Evolutionary conservation across 2,329 filamentous ascomycete species (phyloP).

Genomic region (Colletotrichum sp.): DNA sequence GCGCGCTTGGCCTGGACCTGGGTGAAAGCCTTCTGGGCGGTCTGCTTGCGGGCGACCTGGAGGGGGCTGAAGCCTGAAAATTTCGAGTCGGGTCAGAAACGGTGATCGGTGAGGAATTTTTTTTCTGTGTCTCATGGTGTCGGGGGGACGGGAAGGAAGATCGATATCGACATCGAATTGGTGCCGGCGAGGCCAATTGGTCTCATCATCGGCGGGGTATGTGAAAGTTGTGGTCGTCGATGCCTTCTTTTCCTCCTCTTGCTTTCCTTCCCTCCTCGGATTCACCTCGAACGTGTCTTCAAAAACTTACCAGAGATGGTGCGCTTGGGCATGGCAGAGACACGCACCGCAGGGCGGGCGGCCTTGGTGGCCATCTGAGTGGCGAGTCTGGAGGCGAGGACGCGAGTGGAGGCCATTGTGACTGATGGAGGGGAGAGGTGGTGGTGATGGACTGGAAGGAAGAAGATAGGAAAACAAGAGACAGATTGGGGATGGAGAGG

Average conservation of each 20-base stretch:
- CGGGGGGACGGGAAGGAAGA: background rate
- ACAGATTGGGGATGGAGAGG: slow-evolving; percentile 23
- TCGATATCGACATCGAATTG: slow-evolving; percentile 2
- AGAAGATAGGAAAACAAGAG: slow-evolving; percentile 24
- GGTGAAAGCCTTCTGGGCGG: slow-evolving; percentile 69
- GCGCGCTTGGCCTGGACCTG: slow-evolving; percentile 66
- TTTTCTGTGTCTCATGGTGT: background rate
- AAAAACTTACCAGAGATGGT: slow-evolving; percentile 72
- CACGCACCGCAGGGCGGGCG: slow-evolving; percentile 76
- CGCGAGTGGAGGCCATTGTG: slow-evolving; percentile 81
- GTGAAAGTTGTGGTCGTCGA: background rate
- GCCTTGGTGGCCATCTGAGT: slow-evolving; percentile 76
- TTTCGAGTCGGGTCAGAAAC: slow-evolving; percentile 35
- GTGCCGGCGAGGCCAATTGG: slow-evolving; percentile 34
- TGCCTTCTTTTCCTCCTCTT: slow-evolving; percentile 4
- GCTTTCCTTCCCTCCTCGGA: background rate
- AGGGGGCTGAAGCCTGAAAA: slow-evolving; percentile 63
- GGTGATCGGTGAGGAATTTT: background rate
- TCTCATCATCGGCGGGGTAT: slow-evolving; percentile 19
- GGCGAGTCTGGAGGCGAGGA: slow-evolving; percentile 79
- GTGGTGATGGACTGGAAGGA: slow-evolving; percentile 27
- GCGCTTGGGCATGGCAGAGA: slow-evolving; percentile 73
- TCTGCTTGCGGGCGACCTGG: slow-evolving; percentile 75
- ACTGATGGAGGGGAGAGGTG: slow-evolving; percentile 57
- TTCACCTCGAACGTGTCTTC: background rate